Conservation (phyloP, 495 filamentous ascomycete genomes). For the Collariella sp. region DNA sequence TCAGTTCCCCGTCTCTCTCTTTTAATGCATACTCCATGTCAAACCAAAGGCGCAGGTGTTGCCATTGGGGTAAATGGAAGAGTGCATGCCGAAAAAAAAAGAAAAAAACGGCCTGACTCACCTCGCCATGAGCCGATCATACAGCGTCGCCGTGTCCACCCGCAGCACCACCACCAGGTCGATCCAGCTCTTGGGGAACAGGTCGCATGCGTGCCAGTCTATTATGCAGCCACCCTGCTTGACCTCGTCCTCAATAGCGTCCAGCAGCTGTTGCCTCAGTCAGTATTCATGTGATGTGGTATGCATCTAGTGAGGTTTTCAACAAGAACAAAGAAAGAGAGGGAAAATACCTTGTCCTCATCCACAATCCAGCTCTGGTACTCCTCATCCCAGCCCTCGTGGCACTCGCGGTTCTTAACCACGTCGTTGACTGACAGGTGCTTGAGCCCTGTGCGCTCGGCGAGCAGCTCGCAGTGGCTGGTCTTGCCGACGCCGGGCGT, state of each 20-base stretch:
- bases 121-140: conserved; percentile 73
- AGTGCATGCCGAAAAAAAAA: background rate
- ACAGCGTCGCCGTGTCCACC: conserved; percentile 66
- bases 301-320: background rate
- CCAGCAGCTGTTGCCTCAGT: conserved; percentile 55
- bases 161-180: conserved; percentile 91
- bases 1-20: background rate
- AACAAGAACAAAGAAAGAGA: background rate
- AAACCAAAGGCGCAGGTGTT: too few relatives aligned
- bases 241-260: conserved; percentile 77
- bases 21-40: background rate
- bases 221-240: conserved; percentile 79
- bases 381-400: conserved; percentile 79
- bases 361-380: conserved; percentile 87
- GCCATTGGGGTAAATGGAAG: too few relatives aligned
- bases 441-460: conserved; percentile 52
- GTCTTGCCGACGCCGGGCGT: conserved; percentile 96
- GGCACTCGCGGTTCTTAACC: conserved; percentile 74
- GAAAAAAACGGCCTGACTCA: conserved; percentile 24
- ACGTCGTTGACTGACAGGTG: conserved; percentile 86
- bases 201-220: conserved; percentile 97
- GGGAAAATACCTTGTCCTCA: conserved; percentile 73
- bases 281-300: background rate
- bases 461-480: conserved; percentile 71
- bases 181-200: conserved; percentile 90